Evolutionary conservation across 163 green algal genomes (phyloP).

Genomic region (Chloroidium sp.): DNA sequence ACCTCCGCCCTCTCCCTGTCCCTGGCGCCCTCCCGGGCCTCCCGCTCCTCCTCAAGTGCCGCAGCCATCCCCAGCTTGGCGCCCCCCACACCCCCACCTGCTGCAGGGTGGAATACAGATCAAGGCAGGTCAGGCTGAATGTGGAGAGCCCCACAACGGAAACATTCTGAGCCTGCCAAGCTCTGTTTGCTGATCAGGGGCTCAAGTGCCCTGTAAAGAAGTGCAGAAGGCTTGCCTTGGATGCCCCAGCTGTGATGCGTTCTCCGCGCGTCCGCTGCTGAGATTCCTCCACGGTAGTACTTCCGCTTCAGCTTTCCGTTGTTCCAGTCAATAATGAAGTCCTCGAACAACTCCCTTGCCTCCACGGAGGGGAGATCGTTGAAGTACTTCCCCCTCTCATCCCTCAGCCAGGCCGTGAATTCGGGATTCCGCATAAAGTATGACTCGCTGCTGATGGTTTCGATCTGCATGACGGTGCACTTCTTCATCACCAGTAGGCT

Average conservation of each 20-base stretch:
- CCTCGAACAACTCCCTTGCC: conserved; percentile 28
- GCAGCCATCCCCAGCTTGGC: conserved; percentile 33
- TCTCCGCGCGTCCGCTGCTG: conserved; percentile 21
- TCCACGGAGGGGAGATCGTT: conserved; percentile 35
- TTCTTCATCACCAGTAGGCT: neutral
- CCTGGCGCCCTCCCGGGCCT: neutral
- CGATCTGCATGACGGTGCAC: conserved; percentile 8
- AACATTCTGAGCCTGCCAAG: too few species aligned
- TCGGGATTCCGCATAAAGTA: conserved; percentile 47
- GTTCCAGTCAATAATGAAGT: conserved; percentile 47
- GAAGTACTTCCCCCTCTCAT: conserved; percentile 37
- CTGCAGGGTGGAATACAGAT: neutral
- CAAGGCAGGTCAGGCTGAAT: too few species aligned
- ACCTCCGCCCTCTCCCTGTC: conserved; percentile 9
- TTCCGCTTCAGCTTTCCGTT: conserved; percentile 21
- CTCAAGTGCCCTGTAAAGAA: neutral
- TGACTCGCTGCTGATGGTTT: conserved; percentile 25
- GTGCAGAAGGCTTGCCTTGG: conserved; percentile 6
- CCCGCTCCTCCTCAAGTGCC: conserved; percentile 39
- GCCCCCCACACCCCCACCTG: neutral
- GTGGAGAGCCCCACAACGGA: too few species aligned
- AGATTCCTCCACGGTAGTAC: conserved; percentile 37
- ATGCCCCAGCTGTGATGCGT: conserved; percentile 47
- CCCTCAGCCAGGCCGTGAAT: conserved; percentile 49
- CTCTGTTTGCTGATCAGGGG: too few species aligned